Evolutionary conservation across 2,329 filamentous ascomycete species (phyloP).

Genomic region (Malbranchea zuffiana): DNA sequence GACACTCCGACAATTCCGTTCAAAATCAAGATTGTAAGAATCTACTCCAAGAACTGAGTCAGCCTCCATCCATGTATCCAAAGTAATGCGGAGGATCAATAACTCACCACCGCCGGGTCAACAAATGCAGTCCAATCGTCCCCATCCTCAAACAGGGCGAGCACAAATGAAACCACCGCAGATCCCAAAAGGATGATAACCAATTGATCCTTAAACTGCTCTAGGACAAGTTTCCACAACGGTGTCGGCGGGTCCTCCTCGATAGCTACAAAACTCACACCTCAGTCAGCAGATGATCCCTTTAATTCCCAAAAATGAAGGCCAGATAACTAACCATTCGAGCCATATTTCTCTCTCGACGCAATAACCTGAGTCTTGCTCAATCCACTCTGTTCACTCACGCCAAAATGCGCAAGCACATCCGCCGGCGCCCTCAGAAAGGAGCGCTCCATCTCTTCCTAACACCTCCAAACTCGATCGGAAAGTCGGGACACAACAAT

Average conservation of each 20-base stretch:
- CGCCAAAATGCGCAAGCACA: slow-evolving; percentile 43
- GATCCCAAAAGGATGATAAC: slow-evolving; percentile 91
- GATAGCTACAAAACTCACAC: slow-evolving; percentile 45
- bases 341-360: slow-evolving; percentile 41
- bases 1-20: slow-evolving; percentile 97
- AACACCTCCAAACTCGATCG: background rate
- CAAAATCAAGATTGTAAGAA: slow-evolving; percentile 89
- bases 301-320: background rate
- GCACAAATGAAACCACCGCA: slow-evolving; percentile 81
- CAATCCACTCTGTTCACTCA: slow-evolving; percentile 41
- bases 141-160: slow-evolving; percentile 85
- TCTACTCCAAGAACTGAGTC: slow-evolving; percentile 42
- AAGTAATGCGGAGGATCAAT: slow-evolving; percentile 2
- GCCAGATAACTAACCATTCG: slow-evolving; percentile 39
- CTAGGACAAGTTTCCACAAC: slow-evolving; percentile 88
- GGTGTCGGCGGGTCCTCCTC: slow-evolving; percentile 91
- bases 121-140: slow-evolving; percentile 97
- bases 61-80: background rate
- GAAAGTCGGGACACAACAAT: no score
- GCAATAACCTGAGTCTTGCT: slow-evolving; percentile 39
- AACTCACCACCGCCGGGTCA: slow-evolving; percentile 80
- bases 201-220: slow-evolving; percentile 98
- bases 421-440: slow-evolving; percentile 41
- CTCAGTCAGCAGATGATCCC: background rate
- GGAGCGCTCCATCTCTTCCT: slow-evolving; percentile 41